These are phyloP conservation scores for Macrotyloma uniflorum DNA, from an alignment of 306 rosid genomes.

Conservation along the genomic window DNA sequence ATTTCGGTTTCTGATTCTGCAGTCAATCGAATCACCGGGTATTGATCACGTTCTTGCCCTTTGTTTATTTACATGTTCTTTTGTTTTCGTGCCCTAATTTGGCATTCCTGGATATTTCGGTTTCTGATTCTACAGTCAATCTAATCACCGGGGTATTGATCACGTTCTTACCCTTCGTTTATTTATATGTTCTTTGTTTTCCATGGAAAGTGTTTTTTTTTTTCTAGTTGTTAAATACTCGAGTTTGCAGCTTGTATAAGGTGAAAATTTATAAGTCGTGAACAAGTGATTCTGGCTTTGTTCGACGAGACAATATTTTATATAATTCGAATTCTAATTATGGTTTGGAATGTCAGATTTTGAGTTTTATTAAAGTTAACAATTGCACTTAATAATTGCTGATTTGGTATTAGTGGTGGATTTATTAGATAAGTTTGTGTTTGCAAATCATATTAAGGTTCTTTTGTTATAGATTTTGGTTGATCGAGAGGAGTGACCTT, in stretches of 20 bases:
- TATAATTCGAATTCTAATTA: not conserved
- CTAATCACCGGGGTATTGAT: too few species aligned
- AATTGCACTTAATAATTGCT: not conserved
- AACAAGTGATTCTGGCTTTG: not conserved
- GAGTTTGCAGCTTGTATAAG: not conserved
- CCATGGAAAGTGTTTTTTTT: not conserved
- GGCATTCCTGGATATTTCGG: too few species aligned
- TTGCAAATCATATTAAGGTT: not conserved
- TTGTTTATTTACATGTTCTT: not conserved
- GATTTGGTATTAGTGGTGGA: not conserved
- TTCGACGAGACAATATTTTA: not conserved
- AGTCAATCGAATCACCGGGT: conserved; percentile 88
- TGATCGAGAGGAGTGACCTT: not conserved
- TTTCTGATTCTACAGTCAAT: too few species aligned
- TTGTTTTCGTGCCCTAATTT: too few species aligned
- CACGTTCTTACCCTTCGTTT: too few species aligned
- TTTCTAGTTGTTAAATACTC: not conserved
- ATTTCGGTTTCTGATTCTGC: conserved; percentile 53
- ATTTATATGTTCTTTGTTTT: not conserved
- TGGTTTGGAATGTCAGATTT: not conserved
- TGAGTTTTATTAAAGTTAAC: not conserved
- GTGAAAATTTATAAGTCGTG: not conserved
- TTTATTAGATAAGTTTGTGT: not conserved
- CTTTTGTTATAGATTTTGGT: not conserved
- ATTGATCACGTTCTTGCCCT: conserved; percentile 3